Conservation (phyloP, 2,329 filamentous ascomycete species). For the Aureobasidium sp. region DNA sequence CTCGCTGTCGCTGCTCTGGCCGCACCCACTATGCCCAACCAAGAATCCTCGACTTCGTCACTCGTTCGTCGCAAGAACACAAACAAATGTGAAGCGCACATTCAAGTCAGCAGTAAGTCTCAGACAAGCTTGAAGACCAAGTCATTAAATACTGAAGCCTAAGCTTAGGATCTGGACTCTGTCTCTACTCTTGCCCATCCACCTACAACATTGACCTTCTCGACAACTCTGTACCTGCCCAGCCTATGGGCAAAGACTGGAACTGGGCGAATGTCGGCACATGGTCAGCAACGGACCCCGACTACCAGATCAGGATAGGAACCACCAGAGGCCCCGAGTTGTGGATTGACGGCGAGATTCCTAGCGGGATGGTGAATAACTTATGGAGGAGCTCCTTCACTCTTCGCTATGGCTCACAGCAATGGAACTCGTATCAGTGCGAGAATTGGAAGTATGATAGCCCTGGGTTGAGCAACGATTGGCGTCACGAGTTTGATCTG, state of each 20-base stretch:
- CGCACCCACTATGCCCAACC: background rate
- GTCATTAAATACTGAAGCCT: background rate
- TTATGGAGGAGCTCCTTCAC: constrained; percentile 2
- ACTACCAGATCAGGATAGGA: constrained; percentile 1
- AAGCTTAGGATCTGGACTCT: background rate
- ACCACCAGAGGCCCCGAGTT: background rate
- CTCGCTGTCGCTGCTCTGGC: constrained; percentile 3
- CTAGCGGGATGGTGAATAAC: background rate
- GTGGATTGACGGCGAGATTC: background rate
- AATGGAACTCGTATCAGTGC: constrained; percentile 4
- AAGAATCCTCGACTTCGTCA: background rate
- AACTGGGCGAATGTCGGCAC: background rate
- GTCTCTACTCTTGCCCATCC: background rate
- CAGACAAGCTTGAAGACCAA: background rate
- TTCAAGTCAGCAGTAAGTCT: background rate
- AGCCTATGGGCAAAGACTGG: background rate
- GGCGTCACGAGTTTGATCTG: background rate
- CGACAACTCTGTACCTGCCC: background rate
- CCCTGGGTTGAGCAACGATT: background rate
- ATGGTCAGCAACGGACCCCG: background rate
- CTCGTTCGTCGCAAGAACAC: constrained; percentile 9
- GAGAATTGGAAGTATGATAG: background rate
- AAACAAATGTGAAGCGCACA: constrained; percentile 3
- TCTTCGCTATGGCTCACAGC: background rate
- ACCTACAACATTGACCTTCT: constrained; percentile 5